phyloP scores from a whole-genome alignment of 306 rosid species.

The Rosa rugosa region DNA sequence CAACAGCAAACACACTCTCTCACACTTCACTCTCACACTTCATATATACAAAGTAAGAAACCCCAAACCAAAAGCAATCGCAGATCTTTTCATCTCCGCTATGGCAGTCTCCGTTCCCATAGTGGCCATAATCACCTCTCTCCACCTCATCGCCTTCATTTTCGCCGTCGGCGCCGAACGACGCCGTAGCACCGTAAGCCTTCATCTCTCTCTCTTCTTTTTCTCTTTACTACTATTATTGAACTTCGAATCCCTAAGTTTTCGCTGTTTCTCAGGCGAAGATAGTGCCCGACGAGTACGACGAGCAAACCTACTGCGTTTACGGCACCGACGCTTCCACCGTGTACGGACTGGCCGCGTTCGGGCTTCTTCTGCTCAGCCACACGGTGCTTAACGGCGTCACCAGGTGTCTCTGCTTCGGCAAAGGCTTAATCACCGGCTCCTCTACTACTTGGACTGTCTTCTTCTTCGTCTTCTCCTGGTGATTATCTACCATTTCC shows the following conservation, averaged over 20 bases:
- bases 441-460: slow-evolving; percentile 57
- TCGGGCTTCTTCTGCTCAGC: slow-evolving; percentile 59
- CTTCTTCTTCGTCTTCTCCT: slow-evolving; percentile 73
- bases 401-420: slow-evolving; percentile 89
- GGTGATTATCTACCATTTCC: slow-evolving; percentile 33
- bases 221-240: background rate
- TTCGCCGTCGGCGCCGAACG: slow-evolving; percentile 90
- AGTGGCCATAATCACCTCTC: slow-evolving; percentile 54
- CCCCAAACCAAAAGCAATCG: background rate
- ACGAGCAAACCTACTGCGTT: slow-evolving; percentile 56
- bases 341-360: slow-evolving; percentile 77
- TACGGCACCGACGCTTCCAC: slow-evolving; percentile 90
- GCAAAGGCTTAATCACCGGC: slow-evolving; percentile 78
- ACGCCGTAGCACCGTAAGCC: slow-evolving; percentile 65
- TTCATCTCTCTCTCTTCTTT: background rate
- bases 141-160: slow-evolving; percentile 83
- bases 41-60: background rate
- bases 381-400: slow-evolving; percentile 65
- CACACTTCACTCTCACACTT: background rate
- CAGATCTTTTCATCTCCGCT: background rate
- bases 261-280: slow-evolving; percentile 41
- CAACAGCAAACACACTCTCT: background rate
- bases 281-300: slow-evolving; percentile 73
- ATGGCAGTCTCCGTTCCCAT: slow-evolving; percentile 71
- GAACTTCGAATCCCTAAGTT: background rate